Percentiles rank a stretch among this genome's conserved stretches.
phyloP scores from a whole-genome alignment of 192 early-diverging fungal species.

The Podila minutissima region DNA sequence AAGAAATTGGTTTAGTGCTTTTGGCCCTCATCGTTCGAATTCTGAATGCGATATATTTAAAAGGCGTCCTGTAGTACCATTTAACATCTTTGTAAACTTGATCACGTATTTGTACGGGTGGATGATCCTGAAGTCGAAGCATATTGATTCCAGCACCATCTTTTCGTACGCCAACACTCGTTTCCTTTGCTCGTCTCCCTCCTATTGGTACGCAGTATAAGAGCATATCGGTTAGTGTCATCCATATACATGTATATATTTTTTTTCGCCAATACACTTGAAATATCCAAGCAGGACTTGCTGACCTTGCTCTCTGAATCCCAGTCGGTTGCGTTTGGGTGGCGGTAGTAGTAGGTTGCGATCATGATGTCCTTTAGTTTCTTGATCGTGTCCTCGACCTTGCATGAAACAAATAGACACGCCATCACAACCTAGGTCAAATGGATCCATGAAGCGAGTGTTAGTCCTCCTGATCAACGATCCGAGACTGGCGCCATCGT shows the following conservation, averaged over 20 bases:
- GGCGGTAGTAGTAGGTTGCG: constrained; percentile 61
- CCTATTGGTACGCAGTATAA: constrained; percentile 31
- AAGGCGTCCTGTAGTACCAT: constrained; percentile 53
- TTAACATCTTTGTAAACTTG: constrained; percentile 75
- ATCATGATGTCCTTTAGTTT: constrained; percentile 83
- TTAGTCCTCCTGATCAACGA: background rate
- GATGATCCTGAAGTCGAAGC: constrained; percentile 83
- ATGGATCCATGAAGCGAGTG: background rate
- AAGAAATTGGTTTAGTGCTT: background rate
- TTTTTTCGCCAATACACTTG: background rate
- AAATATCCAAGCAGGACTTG: background rate
- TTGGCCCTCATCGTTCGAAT: background rate
- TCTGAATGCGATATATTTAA: background rate
- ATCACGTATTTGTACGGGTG: constrained; percentile 77
- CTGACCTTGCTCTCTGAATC: constrained; percentile 64
- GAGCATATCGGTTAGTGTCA: background rate
- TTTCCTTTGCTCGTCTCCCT: constrained; percentile 73
- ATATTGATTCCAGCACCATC: constrained; percentile 78
- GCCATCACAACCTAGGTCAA: constrained; percentile 54
- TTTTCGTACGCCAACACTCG: constrained; percentile 74
- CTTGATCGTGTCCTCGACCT: constrained; percentile 90
- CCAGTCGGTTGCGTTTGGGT: constrained; percentile 61
- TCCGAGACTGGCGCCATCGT: background rate
- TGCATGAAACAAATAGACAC: constrained; percentile 83
- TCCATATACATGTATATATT: background rate